These are phyloP conservation scores for Globisporangium cederbergense DNA, from an alignment of 352 stramenopile species.

Conservation along the genomic window DNA sequence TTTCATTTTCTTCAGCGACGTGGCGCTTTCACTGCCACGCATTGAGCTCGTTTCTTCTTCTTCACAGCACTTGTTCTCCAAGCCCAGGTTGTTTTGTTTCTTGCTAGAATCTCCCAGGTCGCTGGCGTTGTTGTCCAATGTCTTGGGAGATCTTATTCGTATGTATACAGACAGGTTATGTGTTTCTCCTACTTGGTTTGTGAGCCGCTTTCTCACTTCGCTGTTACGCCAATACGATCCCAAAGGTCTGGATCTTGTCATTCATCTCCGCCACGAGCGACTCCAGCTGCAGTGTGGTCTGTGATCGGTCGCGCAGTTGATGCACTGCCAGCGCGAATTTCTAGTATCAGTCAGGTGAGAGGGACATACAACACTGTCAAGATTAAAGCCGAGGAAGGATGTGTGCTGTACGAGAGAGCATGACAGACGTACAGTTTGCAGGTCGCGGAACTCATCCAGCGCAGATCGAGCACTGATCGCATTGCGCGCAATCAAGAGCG, in stretches of 20 bases:
- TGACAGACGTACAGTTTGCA: constrained; percentile 35
- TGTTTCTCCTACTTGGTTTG: background rate
- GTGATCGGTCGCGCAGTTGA: constrained; percentile 55
- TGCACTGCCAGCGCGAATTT: constrained; percentile 50
- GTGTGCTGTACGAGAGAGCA: background rate
- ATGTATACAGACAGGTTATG: constrained; percentile 10
- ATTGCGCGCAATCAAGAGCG: constrained; percentile 36
- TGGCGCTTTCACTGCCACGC: too few relatives aligned
- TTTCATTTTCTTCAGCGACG: constrained; percentile 1
- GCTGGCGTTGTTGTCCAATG: background rate
- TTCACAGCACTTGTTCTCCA: too few relatives aligned
- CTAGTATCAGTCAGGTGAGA: constrained; percentile 7
- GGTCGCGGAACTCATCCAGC: constrained; percentile 59
- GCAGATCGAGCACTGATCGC: constrained; percentile 38
- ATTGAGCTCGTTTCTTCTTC: too few relatives aligned
- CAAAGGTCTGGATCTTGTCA: constrained; percentile 68
- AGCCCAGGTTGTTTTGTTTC: too few relatives aligned
- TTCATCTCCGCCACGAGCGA: constrained; percentile 59
- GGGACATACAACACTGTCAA: constrained; percentile 1
- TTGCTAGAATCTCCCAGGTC: background rate
- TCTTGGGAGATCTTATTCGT: constrained; percentile 13
- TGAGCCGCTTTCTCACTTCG: background rate
- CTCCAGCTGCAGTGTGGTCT: constrained; percentile 57
- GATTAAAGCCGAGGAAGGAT: background rate
- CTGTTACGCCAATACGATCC: constrained; percentile 44